A percentile compares a stretch with the other conserved stretches of the same genome.
Conservation (phyloP, 2,329 filamentous ascomycete species). For the Xylaria sp. region DNA sequence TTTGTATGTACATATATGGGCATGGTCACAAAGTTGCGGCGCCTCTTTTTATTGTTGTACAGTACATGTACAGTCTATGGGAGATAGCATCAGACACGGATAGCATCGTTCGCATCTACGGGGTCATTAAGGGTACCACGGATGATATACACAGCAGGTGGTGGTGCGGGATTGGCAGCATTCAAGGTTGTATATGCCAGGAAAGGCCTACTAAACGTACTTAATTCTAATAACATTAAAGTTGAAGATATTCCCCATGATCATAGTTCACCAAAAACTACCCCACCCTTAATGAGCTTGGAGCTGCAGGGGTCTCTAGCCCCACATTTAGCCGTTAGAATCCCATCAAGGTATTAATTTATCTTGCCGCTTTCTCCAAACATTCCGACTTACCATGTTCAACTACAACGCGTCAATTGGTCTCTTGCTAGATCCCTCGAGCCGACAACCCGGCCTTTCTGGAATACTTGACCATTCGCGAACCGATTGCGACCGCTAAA, state of each 20-base stretch:
- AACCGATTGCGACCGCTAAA: neutral
- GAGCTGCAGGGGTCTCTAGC: slow-evolving; percentile 3
- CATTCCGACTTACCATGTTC: slow-evolving; percentile 13
- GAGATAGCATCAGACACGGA: slow-evolving; percentile 4
- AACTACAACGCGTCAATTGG: slow-evolving; percentile 14
- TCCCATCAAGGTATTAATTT: slow-evolving; percentile 6
- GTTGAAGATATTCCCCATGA: too few relatives aligned
- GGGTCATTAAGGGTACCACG: neutral
- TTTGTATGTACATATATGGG: slow-evolving; percentile 23
- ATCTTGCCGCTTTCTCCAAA: neutral
- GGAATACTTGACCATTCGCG: neutral
- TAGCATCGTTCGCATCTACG: neutral
- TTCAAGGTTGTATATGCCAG: slow-evolving; percentile 7
- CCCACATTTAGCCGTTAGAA: slow-evolving; percentile 35
- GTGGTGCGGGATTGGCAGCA: slow-evolving; percentile 6
- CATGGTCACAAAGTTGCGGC: neutral
- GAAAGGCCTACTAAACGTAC: slow-evolving; percentile 15
- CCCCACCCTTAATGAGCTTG: too few relatives aligned
- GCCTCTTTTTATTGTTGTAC: slow-evolving; percentile 2
- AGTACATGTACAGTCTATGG: slow-evolving; percentile 10
- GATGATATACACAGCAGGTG: slow-evolving; percentile 3
- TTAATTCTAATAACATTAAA: slow-evolving; percentile 8
- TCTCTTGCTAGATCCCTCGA: neutral
- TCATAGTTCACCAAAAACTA: too few relatives aligned
- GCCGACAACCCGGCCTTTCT: neutral